Conservation (phyloP, 345 rosid genomes). For the thale cress (Arabidopsis thaliana) region TAIR10.1 NC_003071.7:12703501-12704000, state of each 20-base stretch:
- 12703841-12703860: slow-evolving; percentile 42
- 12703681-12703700: slow-evolving; percentile 52
- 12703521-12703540: slow-evolving; percentile 27
- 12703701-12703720: slow-evolving; percentile 54
- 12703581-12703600: slow-evolving; percentile 21
- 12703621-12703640: slow-evolving; percentile 5
- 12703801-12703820: slow-evolving; percentile 37
- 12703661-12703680: slow-evolving; percentile 45
- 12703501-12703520: slow-evolving; percentile 27
- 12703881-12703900: slow-evolving; percentile 27
- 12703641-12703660: slow-evolving; percentile 18
- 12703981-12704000: slow-evolving; percentile 40
- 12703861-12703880: slow-evolving; percentile 31
- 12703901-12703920: slow-evolving; percentile 30
- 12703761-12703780: slow-evolving; percentile 39
- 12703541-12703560: slow-evolving; percentile 9
- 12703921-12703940: slow-evolving; percentile 32
- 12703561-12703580: slow-evolving; percentile 8
- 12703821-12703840: slow-evolving; percentile 39
- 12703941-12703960: slow-evolving; percentile 38
- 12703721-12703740: slow-evolving; percentile 50
- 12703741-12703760: slow-evolving; percentile 51
- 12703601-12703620: slow-evolving; percentile 20
- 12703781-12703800: slow-evolving; percentile 45
- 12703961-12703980: slow-evolving; percentile 34